Evolutionary conservation across 148 eudicot genomes (phyloP).

Genomic region (Cornus florida): DNA sequence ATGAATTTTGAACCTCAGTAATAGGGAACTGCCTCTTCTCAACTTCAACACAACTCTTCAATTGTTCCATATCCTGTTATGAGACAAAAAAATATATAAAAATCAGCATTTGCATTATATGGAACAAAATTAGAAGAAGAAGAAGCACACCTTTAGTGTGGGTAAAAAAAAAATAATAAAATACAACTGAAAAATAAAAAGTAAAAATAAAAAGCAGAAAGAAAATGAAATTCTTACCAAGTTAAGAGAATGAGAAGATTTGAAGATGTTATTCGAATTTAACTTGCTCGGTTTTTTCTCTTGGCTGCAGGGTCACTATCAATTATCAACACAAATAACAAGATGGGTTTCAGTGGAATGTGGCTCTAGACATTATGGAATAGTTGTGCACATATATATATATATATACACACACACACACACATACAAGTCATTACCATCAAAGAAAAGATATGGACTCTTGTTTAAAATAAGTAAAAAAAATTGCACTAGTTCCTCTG

Average conservation of each 20-base stretch:
- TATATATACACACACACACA: too few species aligned
- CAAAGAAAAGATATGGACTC: too few species aligned
- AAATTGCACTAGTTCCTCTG: too few species aligned
- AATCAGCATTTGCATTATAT: neutral
- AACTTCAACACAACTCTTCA: conserved; percentile 21
- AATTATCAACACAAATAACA: neutral
- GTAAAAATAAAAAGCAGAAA: neutral
- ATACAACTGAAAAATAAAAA: too few species aligned
- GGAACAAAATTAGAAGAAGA: too few species aligned
- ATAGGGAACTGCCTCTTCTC: conserved; percentile 24
- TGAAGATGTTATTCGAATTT: conserved; percentile 10
- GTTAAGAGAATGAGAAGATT: conserved; percentile 17
- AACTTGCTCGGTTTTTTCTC: conserved; percentile 9
- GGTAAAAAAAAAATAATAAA: too few species aligned
- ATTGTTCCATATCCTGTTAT: conserved; percentile 24
- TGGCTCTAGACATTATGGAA: neutral
- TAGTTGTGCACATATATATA: too few species aligned
- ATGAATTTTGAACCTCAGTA: conserved; percentile 28
- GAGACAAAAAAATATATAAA: neutral
- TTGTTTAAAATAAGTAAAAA: too few species aligned
- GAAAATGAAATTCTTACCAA: conserved; percentile 21
- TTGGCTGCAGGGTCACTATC: conserved; percentile 20
- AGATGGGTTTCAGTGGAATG: neutral
- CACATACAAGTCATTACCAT: too few species aligned
- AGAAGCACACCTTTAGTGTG: too few species aligned